Evolutionary conservation across 495 filamentous ascomycete genomes (phyloP), one percentile per base, ranked within the genome.

Genomic region (Cladorrhinum samala): DNA sequence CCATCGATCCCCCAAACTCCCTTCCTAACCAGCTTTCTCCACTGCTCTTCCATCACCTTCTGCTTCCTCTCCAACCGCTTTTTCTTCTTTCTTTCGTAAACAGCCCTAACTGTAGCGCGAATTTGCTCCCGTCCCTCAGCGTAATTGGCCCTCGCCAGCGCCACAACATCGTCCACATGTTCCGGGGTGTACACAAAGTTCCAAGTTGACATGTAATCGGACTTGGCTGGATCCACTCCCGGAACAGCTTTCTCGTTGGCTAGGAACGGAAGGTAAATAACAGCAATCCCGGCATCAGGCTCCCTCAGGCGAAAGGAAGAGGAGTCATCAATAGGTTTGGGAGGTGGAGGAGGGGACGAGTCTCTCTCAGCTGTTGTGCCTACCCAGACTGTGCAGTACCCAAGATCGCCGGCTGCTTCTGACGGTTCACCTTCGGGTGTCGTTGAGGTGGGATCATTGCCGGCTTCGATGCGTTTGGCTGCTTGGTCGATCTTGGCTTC

Each of bases 321-420:
- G 27, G 86, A 74, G 25, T 73, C 71, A 56, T 71, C 65, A 9
- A 79, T 41, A 11, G 51, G 51, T 7, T 27, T 78, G 3, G 87
- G 84, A 6, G 70, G 67, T 33, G 74, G 68, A 4, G 85, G 84
- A 40, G 87, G 79, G 0, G 74, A 66, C 2, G 78, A 71, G 14
- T 81, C 71, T 2, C 80, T 77, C 61, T 94, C 87, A 59, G 87
- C 74, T 3, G 77, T 91, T 5, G 82, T 87, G 38, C 93, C 93
- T 2, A 95, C 87, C 93, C 93, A 98, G 53, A 98, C 78, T 27
- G 89, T 96, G 72, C 93, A 97, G 74, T 92, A 95, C 20, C 84
- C 82, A 0, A 96, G 74, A 33, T 89, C 85, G 16, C 74, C 72
- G 25, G 71, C 80, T 56, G 71, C 70, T 2, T 71, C 60, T 9